Evolutionary conservation across 495 filamentous ascomycete genomes (phyloP), one percentile per base, ranked within the genome.

Genomic region (Melanomma pulvis-pyrius): DNA sequence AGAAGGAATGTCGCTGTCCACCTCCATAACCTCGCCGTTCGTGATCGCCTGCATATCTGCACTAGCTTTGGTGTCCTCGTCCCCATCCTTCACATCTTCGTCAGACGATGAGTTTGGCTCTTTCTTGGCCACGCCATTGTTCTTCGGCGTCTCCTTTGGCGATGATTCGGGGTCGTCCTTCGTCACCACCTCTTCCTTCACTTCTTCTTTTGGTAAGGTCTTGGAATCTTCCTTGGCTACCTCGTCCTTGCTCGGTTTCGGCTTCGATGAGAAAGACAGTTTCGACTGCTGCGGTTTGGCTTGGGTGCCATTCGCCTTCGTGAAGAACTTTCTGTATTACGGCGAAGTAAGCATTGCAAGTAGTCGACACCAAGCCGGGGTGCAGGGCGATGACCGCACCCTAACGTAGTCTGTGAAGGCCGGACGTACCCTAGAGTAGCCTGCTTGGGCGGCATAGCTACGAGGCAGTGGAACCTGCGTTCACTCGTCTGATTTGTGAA

Each of bases 341-440:
- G 6, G 11, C 59, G 62, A 21, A 61, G 56, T 62, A 22, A 64
- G 70, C 13, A 25, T n/a, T 19, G 19, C 8, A 51, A 24, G 24
- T 3, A 25, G 48, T 9, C 2, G 48, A 24, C 17, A 34, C 28
- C 46, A 4, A 28, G 19, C 1, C 1, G 8, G 44, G 59, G 59
- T 67, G 50, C 9, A 26, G 28, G 51, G 30, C 56, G 39, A 39
- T 13, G 30, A 56, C 87, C 91, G 81, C 85, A 96, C 93, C 90
- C 86, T 74, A 96, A 79, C 60, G 90, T 96, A 71, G 85, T 83
- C 79, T 97, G 92, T 57, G 85, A 82, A 61, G 87, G 81, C 75
- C 84, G 88, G 49, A 96, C 93, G 81, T 97, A 98, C 93, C 92
- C 92, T 74, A 98, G 77, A 41, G 92, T 97, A 71, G 90, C 86